Evolutionary conservation across 495 filamentous ascomycete species (phyloP).

Genomic region (Entonaema liquescens): DNA sequence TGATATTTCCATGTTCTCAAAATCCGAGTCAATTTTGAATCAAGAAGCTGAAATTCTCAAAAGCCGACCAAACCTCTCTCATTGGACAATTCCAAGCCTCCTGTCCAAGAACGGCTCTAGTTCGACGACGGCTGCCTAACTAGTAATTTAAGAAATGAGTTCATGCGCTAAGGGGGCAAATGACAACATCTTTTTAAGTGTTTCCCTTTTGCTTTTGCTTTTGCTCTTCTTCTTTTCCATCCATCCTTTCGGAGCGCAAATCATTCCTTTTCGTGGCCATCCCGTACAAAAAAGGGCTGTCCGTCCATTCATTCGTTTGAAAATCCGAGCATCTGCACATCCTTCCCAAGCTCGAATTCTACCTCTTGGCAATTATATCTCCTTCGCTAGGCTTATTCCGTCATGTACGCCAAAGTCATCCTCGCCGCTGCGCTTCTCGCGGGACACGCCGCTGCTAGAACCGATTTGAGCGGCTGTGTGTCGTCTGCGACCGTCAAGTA

Average conservation of each 20-base stretch:
- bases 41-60: too few species aligned
- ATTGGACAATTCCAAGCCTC: background rate
- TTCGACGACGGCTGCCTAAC: background rate
- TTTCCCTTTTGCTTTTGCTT: background rate
- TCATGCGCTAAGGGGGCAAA: background rate
- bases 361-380: background rate
- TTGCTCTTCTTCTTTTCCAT: background rate
- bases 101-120: background rate
- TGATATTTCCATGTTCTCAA: too few species aligned
- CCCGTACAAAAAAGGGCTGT: background rate
- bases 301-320: constrained; percentile 34
- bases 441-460: constrained; percentile 51
- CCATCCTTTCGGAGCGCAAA: background rate
- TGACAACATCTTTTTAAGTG: background rate
- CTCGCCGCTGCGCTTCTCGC: constrained; percentile 34
- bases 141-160: background rate
- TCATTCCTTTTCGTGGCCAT: constrained; percentile 31
- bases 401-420: constrained; percentile 19
- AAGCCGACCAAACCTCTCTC: too few species aligned
- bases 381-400: too few species aligned
- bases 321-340: background rate
- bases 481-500: constrained; percentile 44
- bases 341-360: background rate
- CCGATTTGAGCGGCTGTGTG: constrained; percentile 57
- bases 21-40: too few species aligned